Percentiles rank a stretch among this genome's conserved stretches.
Evolutionary conservation across 2,329 filamentous ascomycete species (phyloP).

Genomic region (Pyrenophora tritici-repentis): DNA sequence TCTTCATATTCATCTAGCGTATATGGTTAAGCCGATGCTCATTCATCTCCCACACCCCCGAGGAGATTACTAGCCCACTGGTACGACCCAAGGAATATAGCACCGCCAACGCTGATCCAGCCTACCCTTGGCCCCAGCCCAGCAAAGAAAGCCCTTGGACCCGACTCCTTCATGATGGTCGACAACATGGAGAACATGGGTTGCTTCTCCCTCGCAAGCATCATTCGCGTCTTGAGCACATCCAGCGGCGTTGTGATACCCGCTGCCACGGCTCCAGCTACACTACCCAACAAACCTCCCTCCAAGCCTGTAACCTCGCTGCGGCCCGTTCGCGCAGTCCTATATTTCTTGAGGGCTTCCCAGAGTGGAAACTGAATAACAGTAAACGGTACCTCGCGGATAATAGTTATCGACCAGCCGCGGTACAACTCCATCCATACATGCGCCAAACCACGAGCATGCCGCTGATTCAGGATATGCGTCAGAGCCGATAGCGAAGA

Average conservation of each 20-base stretch:
- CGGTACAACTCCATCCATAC: slow-evolving; percentile 87
- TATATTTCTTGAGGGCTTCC: slow-evolving; percentile 85
- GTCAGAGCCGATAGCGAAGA: slow-evolving; percentile 69
- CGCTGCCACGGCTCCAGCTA: slow-evolving; percentile 83
- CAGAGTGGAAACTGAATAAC: slow-evolving; percentile 97
- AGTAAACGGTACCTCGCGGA: slow-evolving; percentile 96
- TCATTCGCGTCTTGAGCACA: slow-evolving; percentile 94
- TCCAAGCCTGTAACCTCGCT: slow-evolving; percentile 69
- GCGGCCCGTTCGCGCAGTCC: slow-evolving; percentile 54
- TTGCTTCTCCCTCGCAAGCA: slow-evolving; percentile 76
- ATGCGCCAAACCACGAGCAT: slow-evolving; percentile 51
- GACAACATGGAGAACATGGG: slow-evolving; percentile 64
- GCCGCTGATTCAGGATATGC: slow-evolving; percentile 63
- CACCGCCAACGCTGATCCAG: slow-evolving; percentile 94
- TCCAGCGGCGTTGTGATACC: slow-evolving; percentile 90
- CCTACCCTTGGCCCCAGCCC: slow-evolving; percentile 81
- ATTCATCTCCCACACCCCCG: slow-evolving; percentile 48
- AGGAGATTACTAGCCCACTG: slow-evolving; percentile 83
- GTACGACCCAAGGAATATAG: slow-evolving; percentile 92
- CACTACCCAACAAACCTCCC: slow-evolving; percentile 81
- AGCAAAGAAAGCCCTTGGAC: slow-evolving; percentile 71
- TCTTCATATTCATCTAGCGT: too few species aligned
- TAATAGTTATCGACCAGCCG: slow-evolving; percentile 88
- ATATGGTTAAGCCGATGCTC: neutral
- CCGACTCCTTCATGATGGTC: slow-evolving; percentile 67